Evolutionary conservation across 192 early-diverging fungal genomes (phyloP), one percentile per base, ranked within the genome.

Genomic region (Phycomyces blakesleeanus): DNA sequence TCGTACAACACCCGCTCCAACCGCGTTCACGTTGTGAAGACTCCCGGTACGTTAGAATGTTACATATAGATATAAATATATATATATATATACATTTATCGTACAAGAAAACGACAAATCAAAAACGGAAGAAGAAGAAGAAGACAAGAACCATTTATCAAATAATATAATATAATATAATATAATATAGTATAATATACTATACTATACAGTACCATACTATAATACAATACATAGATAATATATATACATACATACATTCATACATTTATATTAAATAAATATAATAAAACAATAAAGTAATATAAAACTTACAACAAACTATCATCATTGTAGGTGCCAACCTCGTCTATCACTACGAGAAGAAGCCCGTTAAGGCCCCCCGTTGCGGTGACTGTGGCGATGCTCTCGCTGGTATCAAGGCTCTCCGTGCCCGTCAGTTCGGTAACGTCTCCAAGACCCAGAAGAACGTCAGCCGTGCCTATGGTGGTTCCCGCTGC

Each of bases 351-450:
- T 83, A 86, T 79, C 92, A 91, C 61, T 90, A 96, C 85, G 87
- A 92, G 72, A 90, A 86, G 83, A 98, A 98, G 91, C 87, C 87
- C 63, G 91, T 88, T 74, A 86, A 84, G 74, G 91, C 87, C 57
- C 91, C 94, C 67, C 89, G 91, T 78, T 98, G 97, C 82, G 97
- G 95, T 83, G 97, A 98, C 86, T 96, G 95, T 78, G 93, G 93
- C 77, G 81, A 81, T 63, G 80, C 83, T 56, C 89, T 98, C 63
- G 70, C 94, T 68, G 97, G 97, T 70, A 38, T 72, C 57, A 52
- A 65, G 55, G 87, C 90, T 64, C 92, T 98, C 72, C 93, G 94
- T 76, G 92, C 97, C 61, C 86, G 84, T 67, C 86, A 91, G 82
- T 97, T 92, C 85, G 80, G 89, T 61, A 85, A 87, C 66, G 78